Base-by-base conservation (phyloP, 1,139 yeast species). In the Diutina mesorugosa region DNA sequence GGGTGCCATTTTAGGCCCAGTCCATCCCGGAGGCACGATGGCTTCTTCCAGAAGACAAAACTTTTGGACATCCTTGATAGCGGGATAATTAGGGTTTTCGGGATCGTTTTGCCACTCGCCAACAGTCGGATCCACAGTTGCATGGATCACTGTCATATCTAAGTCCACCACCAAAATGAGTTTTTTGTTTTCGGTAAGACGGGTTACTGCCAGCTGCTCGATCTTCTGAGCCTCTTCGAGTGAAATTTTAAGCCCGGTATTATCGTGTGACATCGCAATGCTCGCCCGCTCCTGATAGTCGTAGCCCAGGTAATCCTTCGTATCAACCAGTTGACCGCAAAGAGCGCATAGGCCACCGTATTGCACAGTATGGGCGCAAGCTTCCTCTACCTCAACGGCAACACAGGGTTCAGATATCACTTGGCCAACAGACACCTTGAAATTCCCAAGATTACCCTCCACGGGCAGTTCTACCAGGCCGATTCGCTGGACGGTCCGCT, bases 91-190 rank as follows among this genome's bases (percentile, higher is more conserved):
- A 16, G 97, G 96, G 64, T 90, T 89, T 4, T 76, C 68, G 2
- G 91, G 86, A 64, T 93, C 97, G 59, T 78, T 77, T 76, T 89
- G 91, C 99, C 99, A 93, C 66, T 90, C 96, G 1, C 95, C 95
- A 47, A 93, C 96, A 0, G 97, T 90, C 0, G 98, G 97, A 67
- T 93, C 99, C 29, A 91, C 97, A 4, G 98, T 93, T 47, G 98
- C 97, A 67, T 93, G 99, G 47, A 93, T 93, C 7, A 93, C 96
- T 0, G 99, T 95, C 69, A 95, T 99, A 72, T 93, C 99, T 60
- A 93, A 76, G 73, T 93, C 99, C 12, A 93, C 99, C 55, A 93
- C 99, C 58, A 93, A 75, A 51, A 93, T 90, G 61, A 93, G 76
- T 66, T 88, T 90, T 59, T 78, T 73, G 58, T 84, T 88, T 35